Conservation (phyloP, 805 yeast genomes). For the Metschnikowia proteae region DNA sequence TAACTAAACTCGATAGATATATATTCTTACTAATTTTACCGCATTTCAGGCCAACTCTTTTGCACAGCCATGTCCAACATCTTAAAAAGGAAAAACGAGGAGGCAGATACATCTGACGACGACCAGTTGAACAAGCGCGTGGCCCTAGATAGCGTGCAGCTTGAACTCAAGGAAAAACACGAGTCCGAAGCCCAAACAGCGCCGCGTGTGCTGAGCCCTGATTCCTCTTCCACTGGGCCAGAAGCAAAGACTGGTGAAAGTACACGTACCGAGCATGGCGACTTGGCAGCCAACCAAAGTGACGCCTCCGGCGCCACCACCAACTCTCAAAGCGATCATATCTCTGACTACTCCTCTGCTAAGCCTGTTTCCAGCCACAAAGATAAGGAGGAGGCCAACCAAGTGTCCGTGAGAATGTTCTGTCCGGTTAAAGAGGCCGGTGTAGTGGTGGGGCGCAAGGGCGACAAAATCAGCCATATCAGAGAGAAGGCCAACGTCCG, state of each 20-base stretch:
- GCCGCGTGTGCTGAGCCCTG: slow-evolving; percentile 25
- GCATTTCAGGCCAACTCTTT: slow-evolving; percentile 1
- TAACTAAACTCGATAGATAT: slow-evolving; percentile 1
- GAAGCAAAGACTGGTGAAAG: background rate
- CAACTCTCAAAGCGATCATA: background rate
- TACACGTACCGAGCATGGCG: background rate
- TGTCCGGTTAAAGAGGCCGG: slow-evolving; percentile 76
- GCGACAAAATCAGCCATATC: slow-evolving; percentile 65
- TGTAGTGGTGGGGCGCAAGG: slow-evolving; percentile 71
- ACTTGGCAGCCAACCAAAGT: background rate
- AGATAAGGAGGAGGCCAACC: slow-evolving; percentile 52
- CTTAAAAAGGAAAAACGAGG: slow-evolving; percentile 70
- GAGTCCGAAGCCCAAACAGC: slow-evolving; percentile 44
- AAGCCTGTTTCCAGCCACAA: slow-evolving; percentile 39
- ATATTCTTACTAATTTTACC: slow-evolving; percentile 1
- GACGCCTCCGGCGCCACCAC: background rate
- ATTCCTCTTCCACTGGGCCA: slow-evolving; percentile 3
- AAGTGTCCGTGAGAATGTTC: slow-evolving; percentile 67
- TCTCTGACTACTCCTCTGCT: slow-evolving; percentile 3
- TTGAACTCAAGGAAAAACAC: slow-evolving; percentile 40
- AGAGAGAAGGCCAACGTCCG: slow-evolving; percentile 61
- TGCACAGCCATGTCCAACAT: slow-evolving; percentile 25
- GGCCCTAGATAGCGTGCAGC: slow-evolving; percentile 62
- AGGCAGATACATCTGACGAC: slow-evolving; percentile 37
- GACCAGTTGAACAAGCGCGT: slow-evolving; percentile 60